Evolutionary conservation across 2,329 filamentous ascomycete genomes (phyloP).

Genomic region (Harringtonia aguacate): DNA sequence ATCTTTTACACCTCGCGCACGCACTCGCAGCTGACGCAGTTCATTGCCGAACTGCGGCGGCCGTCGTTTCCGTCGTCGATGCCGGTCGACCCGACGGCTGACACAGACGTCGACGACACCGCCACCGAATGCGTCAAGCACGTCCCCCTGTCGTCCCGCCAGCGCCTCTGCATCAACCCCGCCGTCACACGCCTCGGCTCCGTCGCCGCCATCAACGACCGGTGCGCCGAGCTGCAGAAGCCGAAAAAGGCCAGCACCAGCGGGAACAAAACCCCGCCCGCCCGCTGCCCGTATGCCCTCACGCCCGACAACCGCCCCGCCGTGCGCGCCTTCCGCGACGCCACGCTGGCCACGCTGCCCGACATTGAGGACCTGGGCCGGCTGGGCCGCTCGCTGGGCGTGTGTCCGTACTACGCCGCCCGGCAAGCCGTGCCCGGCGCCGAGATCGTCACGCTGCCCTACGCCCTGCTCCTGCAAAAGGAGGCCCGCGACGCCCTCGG

Average conservation of each 20-base stretch:
- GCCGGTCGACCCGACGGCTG: constrained; percentile 25
- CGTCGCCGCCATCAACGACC: constrained; percentile 80
- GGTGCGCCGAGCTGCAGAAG: constrained; percentile 83
- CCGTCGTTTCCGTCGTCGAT: constrained; percentile 68
- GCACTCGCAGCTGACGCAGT: constrained; percentile 84
- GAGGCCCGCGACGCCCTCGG: constrained; percentile 79
- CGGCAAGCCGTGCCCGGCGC: constrained; percentile 69
- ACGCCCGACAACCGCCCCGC: constrained; percentile 63
- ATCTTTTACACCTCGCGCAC: constrained; percentile 90
- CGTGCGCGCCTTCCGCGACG: constrained; percentile 74
- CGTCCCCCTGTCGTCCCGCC: constrained; percentile 73
- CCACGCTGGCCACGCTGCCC: constrained; percentile 69
- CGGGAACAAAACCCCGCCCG: constrained; percentile 15
- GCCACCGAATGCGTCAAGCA: constrained; percentile 60
- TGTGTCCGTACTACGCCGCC: constrained; percentile 97
- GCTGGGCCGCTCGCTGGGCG: constrained; percentile 65
- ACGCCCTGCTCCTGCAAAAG: constrained; percentile 79
- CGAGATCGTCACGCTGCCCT: constrained; percentile 87
- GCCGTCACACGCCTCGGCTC: constrained; percentile 61
- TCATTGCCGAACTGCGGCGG: constrained; percentile 69
- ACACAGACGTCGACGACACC: background rate
- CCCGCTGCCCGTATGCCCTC: constrained; percentile 60
- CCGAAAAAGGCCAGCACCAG: constrained; percentile 45
- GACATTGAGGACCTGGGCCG: constrained; percentile 86
- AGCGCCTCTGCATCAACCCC: constrained; percentile 83